Evolutionary conservation across 768 basidiomycete genomes (phyloP).

Genomic region (Collybia sordida): DNA sequence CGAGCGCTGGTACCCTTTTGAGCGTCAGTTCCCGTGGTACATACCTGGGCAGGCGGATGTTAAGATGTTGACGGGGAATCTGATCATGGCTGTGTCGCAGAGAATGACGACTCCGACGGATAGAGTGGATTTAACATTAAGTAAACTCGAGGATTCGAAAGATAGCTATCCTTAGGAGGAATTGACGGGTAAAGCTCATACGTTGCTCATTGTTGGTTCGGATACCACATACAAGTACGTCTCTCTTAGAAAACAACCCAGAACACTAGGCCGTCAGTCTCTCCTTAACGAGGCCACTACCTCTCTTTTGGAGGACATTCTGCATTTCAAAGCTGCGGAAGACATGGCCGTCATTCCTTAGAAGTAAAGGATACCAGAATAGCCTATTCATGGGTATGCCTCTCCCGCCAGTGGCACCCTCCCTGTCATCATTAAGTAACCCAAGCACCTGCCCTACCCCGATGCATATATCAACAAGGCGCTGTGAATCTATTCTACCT

Average conservation of each 20-base stretch:
- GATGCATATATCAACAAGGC: too few relatives aligned
- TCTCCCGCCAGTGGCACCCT: too few relatives aligned
- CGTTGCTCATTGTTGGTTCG: constrained; percentile 84
- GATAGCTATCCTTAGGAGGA: constrained; percentile 77
- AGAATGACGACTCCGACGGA: constrained; percentile 69
- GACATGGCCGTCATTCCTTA: constrained; percentile 72
- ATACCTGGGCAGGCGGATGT: constrained; percentile 64
- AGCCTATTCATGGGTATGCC: too few relatives aligned
- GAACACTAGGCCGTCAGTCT: too few relatives aligned
- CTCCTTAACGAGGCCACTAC: too few relatives aligned
- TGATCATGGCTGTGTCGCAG: constrained; percentile 76
- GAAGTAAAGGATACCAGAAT: too few relatives aligned
- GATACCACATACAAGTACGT: constrained; percentile 92
- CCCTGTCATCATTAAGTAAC: too few relatives aligned
- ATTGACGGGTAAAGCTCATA: constrained; percentile 85
- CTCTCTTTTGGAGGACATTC: constrained; percentile 87
- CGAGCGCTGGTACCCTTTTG: constrained; percentile 65
- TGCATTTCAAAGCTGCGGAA: constrained; percentile 74
- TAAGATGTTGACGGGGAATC: constrained; percentile 73
- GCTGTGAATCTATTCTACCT: too few relatives aligned
- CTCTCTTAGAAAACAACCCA: too few relatives aligned
- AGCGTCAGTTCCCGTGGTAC: constrained; percentile 75
- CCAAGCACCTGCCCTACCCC: too few relatives aligned
- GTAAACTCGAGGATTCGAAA: constrained; percentile 74
- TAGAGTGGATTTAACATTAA: constrained; percentile 76